phyloP scores from a whole-genome alignment of 345 rosid species.

The Cardamine resedifolia region DNA sequence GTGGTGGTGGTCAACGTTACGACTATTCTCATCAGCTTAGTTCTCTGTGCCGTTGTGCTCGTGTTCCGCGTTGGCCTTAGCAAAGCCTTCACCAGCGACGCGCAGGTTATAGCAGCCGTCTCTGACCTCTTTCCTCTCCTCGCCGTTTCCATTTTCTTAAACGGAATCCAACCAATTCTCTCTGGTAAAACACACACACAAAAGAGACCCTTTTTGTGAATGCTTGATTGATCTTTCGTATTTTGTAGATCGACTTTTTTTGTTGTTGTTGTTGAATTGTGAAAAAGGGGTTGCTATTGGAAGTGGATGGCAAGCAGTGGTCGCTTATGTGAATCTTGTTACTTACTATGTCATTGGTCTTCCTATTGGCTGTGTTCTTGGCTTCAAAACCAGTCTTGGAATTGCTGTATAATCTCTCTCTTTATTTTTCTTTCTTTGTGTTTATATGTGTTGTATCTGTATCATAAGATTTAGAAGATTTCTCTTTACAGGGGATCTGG shows the following conservation, averaged over 20 bases:
- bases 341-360: constrained; percentile 87
- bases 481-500: constrained; percentile 73
- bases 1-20: constrained; percentile 72
- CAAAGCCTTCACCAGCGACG: constrained; percentile 68
- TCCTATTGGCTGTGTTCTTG: constrained; percentile 88
- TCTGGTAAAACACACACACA: constrained; percentile 54
- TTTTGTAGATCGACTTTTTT: background rate
- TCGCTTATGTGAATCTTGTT: constrained; percentile 80
- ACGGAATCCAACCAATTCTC: constrained; percentile 93
- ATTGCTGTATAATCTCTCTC: constrained; percentile 54
- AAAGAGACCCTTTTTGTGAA: background rate
- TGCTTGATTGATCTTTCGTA: background rate
- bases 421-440: background rate
- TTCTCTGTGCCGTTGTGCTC: constrained; percentile 53
- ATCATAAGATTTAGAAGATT: background rate
- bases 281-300: constrained; percentile 90
- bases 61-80: constrained; percentile 57
- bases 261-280: background rate
- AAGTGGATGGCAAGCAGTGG: constrained; percentile 93
- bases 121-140: constrained; percentile 69
- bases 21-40: constrained; percentile 56
- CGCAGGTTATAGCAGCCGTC: constrained; percentile 65
- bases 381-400: constrained; percentile 77
- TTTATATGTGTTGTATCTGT: background rate
- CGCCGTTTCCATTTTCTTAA: constrained; percentile 78